A percentile compares a stretch with the other conserved stretches of the same genome.
These are phyloP conservation scores for Carallia brachiata DNA, from an alignment of 345 rosid genomes.

Conservation along the genomic window DNA sequence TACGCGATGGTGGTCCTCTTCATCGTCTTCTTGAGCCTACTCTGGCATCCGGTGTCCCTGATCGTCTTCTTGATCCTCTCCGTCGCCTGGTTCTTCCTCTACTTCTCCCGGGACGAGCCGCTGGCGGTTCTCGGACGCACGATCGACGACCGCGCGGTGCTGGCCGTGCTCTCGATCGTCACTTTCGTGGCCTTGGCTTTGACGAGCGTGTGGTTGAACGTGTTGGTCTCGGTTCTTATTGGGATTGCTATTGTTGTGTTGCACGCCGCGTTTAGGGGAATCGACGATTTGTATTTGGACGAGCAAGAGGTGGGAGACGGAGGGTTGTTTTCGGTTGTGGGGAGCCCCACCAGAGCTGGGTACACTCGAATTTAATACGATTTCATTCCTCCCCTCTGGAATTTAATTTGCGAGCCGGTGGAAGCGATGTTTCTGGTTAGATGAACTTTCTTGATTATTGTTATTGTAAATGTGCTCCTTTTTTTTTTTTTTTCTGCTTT, in stretches of 20 bases:
- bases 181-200: conserved; percentile 49
- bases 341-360: conserved; percentile 43
- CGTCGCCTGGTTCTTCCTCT: conserved; percentile 65
- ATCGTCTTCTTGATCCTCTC: conserved; percentile 51
- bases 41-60: conserved; percentile 71
- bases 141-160: conserved; percentile 57
- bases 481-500: too few relatives aligned
- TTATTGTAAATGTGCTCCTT: too few relatives aligned
- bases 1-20: conserved; percentile 49
- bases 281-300: conserved; percentile 50
- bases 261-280: conserved; percentile 52
- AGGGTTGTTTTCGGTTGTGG: conserved; percentile 48
- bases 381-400: too few relatives aligned
- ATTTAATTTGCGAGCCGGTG: too few relatives aligned
- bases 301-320: conserved; percentile 34
- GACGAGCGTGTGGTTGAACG: conserved; percentile 62
- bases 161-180: conserved; percentile 35
- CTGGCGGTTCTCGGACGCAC: conserved; percentile 29
- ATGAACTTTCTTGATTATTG: too few relatives aligned
- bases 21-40: conserved; percentile 59
- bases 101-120: conserved; percentile 55
- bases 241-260: conserved; percentile 37
- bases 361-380: conserved; percentile 34
- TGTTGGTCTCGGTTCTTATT: conserved; percentile 51
- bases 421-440: too few relatives aligned